These are phyloP conservation scores for Babesia bigemina DNA, from an alignment of 169 alveolate genomes.

Conservation along the genomic window DNA sequence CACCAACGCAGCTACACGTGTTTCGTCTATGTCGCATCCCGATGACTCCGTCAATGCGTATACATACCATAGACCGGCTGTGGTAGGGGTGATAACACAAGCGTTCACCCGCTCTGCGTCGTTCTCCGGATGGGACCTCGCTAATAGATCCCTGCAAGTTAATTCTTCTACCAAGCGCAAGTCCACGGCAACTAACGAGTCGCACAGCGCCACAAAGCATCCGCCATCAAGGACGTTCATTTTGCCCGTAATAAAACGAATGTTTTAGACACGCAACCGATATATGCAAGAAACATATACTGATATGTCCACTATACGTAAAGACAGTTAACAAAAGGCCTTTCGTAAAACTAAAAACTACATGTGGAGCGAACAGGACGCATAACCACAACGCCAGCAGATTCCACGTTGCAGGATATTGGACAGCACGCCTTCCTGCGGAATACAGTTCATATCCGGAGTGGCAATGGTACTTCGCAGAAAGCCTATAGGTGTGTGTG, in stretches of 20 bases:
- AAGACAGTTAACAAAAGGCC: too few relatives aligned
- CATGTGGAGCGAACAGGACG: too few relatives aligned
- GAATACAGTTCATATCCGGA: too few relatives aligned
- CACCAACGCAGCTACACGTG: slow-evolving; percentile 10
- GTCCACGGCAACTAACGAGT: slow-evolving; percentile 39
- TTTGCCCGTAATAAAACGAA: not conserved
- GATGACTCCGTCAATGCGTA: slow-evolving; percentile 40
- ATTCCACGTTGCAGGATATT: too few relatives aligned
- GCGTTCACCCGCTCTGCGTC: not conserved
- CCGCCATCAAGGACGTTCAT: slow-evolving; percentile 43
- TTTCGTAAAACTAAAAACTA: too few relatives aligned
- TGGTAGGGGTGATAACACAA: slow-evolving; percentile 11
- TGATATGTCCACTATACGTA: not conserved
- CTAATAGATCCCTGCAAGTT: slow-evolving; percentile 3
- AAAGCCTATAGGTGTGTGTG: too few relatives aligned
- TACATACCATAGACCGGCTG: slow-evolving; percentile 42
- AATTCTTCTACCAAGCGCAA: slow-evolving; percentile 17
- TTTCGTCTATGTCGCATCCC: slow-evolving; percentile 27
- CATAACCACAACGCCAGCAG: too few relatives aligned
- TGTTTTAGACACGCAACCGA: not conserved
- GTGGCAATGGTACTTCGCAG: too few relatives aligned
- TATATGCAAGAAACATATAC: not conserved
- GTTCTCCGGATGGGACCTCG: not conserved
- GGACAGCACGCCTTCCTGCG: too few relatives aligned
- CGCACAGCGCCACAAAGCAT: slow-evolving; percentile 41